Conservation (phyloP, 345 rosid genomes). For the Conringia planisiliqua region DNA sequence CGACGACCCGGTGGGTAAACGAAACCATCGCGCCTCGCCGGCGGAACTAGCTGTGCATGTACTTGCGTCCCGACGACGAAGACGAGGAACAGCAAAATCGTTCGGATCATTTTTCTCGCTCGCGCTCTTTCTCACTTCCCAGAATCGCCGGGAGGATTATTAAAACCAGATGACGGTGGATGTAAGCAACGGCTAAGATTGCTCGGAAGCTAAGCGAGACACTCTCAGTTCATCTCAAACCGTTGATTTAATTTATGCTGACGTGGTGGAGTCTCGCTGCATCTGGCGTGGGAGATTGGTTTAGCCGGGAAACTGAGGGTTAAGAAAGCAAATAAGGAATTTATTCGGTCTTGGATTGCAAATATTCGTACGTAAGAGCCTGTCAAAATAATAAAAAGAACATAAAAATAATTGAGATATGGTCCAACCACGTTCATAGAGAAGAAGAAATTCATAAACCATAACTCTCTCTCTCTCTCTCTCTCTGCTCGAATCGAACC, state of each 20-base stretch:
- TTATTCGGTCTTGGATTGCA: not conserved
- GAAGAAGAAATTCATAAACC: constrained; percentile 11
- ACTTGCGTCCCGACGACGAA: not conserved
- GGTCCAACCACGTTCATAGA: constrained; percentile 19
- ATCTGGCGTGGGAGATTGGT: not conserved
- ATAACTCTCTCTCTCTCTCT: constrained; percentile 9
- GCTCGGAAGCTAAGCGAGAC: constrained; percentile 17
- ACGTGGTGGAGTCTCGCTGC: not conserved
- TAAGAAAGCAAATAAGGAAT: not conserved
- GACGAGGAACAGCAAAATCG: not conserved
- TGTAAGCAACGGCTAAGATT: constrained; percentile 23
- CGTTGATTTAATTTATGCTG: constrained; percentile 1
- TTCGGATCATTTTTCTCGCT: constrained; percentile 20
- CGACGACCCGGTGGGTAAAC: constrained; percentile 24
- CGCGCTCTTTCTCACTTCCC: constrained; percentile 1
- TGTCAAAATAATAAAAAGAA: not conserved
- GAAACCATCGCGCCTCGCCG: constrained; percentile 34
- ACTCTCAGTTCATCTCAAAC: not conserved
- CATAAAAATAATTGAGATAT: constrained; percentile 14
- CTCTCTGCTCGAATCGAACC: constrained; percentile 10
- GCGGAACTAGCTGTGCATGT: constrained; percentile 23
- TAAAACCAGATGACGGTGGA: not conserved
- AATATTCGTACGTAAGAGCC: not conserved
- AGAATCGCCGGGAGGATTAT: not conserved
- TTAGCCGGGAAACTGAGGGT: not conserved